phyloP scores from a whole-genome alignment of 495 filamentous ascomycete genomes.

The Paragyromitra xinjiangensis region DNA sequence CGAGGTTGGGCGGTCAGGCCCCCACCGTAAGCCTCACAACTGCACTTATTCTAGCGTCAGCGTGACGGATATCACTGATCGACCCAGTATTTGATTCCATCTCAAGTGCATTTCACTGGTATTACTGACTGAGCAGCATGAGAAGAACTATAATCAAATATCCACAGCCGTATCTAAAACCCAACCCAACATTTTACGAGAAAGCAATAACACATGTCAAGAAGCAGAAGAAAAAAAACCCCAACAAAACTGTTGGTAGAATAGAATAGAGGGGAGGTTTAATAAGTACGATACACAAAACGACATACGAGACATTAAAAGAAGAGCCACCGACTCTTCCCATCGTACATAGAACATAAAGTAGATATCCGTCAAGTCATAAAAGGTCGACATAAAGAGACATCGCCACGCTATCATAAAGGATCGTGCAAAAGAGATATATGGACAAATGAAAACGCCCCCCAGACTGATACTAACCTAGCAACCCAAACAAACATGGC shows the following conservation, averaged over 20 bases:
- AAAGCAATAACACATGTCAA: too few relatives aligned
- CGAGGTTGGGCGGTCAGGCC: too few relatives aligned
- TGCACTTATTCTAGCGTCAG: neutral
- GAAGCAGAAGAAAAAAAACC: neutral
- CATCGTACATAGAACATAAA: conserved; percentile 13
- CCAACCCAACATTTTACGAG: neutral
- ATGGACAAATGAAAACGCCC: conserved; percentile 7
- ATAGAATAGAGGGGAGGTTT: neutral
- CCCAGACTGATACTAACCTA: conserved; percentile 5
- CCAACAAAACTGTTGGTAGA: neutral
- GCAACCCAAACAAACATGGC: neutral
- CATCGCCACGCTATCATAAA: neutral
- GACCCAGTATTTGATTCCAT: neutral
- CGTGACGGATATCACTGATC: neutral
- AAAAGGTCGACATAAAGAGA: conserved; percentile 18
- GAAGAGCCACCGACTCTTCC: conserved; percentile 1
- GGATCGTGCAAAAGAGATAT: conserved; percentile 31
- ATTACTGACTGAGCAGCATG: neutral
- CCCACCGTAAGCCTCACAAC: too few relatives aligned
- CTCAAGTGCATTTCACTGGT: neutral
- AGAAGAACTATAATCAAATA: neutral
- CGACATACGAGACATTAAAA: conserved; percentile 23
- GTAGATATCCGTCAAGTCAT: conserved; percentile 8
- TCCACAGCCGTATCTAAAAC: neutral
- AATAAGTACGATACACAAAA: conserved; percentile 19